These are phyloP conservation scores for Dysphania ambrosioides DNA, from an alignment of 148 eudicot species.

Conservation along the genomic window DNA sequence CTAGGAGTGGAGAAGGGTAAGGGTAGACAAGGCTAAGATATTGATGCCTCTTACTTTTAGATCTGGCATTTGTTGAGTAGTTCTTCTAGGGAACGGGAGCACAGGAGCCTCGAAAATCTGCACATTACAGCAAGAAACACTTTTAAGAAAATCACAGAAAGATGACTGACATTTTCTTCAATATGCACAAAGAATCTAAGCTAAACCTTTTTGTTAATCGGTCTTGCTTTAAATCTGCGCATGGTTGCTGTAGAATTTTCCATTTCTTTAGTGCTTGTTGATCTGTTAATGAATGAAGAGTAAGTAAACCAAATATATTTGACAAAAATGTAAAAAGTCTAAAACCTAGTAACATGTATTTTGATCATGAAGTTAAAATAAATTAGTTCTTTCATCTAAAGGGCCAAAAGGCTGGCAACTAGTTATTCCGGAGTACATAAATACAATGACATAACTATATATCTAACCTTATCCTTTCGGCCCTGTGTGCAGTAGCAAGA, in stretches of 20 bases:
- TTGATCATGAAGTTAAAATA: conserved; percentile 1
- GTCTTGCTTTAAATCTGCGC: conserved; percentile 70
- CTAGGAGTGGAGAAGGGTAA: neutral
- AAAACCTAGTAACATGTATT: conserved; percentile 25
- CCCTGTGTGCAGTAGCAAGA: conserved; percentile 74
- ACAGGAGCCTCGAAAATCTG: conserved; percentile 69
- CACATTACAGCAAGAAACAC: conserved; percentile 15
- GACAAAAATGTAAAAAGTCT: neutral
- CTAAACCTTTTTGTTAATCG: conserved; percentile 72
- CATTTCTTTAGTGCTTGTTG: conserved; percentile 36
- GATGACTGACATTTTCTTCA: neutral
- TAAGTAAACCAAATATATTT: neutral
- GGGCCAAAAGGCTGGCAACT: no score
- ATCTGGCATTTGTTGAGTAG: conserved; percentile 50
- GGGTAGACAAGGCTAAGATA: conserved; percentile 7
- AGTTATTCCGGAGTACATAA: neutral
- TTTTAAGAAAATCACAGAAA: neutral
- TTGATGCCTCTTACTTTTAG: conserved; percentile 51
- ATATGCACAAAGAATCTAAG: neutral
- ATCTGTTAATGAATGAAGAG: conserved; percentile 38
- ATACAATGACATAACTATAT: conserved; percentile 18
- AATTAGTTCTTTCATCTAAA: no score
- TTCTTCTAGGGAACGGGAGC: conserved; percentile 48
- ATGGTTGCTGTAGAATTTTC: conserved; percentile 39
- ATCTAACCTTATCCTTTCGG: conserved; percentile 61